These are phyloP conservation scores for Trichoderma sp. DNA, from an alignment of 2,329 filamentous ascomycete species.

Conservation along the genomic window DNA sequence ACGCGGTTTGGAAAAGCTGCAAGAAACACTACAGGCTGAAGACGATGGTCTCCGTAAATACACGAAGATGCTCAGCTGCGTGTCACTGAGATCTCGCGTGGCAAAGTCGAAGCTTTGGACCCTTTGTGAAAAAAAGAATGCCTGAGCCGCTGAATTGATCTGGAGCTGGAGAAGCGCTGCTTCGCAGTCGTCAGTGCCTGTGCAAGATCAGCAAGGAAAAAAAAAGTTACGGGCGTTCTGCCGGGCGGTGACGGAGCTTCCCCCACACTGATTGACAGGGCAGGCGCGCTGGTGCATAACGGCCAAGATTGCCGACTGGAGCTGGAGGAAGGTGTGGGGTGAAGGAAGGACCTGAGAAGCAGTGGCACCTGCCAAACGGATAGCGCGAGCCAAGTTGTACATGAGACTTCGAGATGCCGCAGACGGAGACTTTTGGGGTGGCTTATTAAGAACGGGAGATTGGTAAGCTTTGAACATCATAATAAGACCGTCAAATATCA, in stretches of 20 bases:
- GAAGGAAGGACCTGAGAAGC: conserved; percentile 1
- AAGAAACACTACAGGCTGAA: not conserved
- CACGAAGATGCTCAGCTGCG: not conserved
- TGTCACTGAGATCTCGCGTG: not conserved
- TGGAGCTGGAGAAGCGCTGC: conserved; percentile 8
- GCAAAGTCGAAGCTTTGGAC: not conserved
- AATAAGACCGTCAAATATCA: too few species aligned
- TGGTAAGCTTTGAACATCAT: too few species aligned
- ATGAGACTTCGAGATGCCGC: not conserved
- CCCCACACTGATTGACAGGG: conserved; percentile 7
- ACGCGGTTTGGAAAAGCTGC: not conserved
- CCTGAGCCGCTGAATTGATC: not conserved
- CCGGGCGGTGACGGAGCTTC: conserved; percentile 7
- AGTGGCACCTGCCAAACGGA: conserved; percentile 20
- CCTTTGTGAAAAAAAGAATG: not conserved
- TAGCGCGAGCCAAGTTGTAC: not conserved
- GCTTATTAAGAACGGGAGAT: not conserved
- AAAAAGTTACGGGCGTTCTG: conserved; percentile 19
- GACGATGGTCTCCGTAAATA: not conserved
- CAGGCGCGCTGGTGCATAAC: conserved; percentile 4
- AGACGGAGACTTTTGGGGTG: not conserved
- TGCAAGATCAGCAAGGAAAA: not conserved
- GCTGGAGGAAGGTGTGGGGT: conserved; percentile 11
- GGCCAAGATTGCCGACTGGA: conserved; percentile 19
- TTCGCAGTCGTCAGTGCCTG: not conserved